Evolutionary conservation across 768 basidiomycete genomes (phyloP).

Genomic region (Leccinum longicurvipes): DNA sequence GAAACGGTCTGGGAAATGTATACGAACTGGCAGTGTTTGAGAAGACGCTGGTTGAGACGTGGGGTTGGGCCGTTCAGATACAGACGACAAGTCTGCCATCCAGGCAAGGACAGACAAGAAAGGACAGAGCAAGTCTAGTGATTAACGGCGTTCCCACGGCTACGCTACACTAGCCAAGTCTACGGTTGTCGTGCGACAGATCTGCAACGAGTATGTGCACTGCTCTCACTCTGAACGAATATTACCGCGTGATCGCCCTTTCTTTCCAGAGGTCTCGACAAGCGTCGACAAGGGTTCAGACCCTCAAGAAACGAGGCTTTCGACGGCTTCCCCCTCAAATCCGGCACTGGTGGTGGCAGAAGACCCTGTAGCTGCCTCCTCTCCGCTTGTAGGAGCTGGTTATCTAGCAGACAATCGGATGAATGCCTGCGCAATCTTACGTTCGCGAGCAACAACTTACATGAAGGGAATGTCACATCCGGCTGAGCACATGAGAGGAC

Average conservation of each 20-base stretch:
- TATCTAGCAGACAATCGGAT: constrained; percentile 5
- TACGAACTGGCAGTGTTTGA: constrained; percentile 23
- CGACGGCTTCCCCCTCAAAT: neutral
- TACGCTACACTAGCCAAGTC: neutral
- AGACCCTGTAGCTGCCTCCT: neutral
- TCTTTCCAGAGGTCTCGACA: neutral
- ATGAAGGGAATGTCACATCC: neutral
- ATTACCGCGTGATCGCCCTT: neutral
- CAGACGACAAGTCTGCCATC: constrained; percentile 32
- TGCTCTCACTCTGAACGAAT: constrained; percentile 6
- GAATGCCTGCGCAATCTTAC: neutral
- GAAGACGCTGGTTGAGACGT: constrained; percentile 12
- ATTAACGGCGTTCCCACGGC: constrained; percentile 17
- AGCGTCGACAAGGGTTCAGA: constrained; percentile 12
- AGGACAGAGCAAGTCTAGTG: neutral
- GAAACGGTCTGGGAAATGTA: constrained; percentile 35
- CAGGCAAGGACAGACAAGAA: neutral
- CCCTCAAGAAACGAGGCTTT: constrained; percentile 4
- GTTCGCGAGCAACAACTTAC: constrained; percentile 2
- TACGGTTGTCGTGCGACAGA: constrained; percentile 12
- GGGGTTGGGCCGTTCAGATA: constrained; percentile 16
- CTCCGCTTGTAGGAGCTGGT: neutral
- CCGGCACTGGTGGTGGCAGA: neutral
- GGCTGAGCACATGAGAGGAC: neutral
- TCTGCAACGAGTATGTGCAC: constrained; percentile 6